Evolutionary conservation across 2,329 filamentous ascomycete species (phyloP).

Genomic region (Fusarium proliferatum): DNA sequence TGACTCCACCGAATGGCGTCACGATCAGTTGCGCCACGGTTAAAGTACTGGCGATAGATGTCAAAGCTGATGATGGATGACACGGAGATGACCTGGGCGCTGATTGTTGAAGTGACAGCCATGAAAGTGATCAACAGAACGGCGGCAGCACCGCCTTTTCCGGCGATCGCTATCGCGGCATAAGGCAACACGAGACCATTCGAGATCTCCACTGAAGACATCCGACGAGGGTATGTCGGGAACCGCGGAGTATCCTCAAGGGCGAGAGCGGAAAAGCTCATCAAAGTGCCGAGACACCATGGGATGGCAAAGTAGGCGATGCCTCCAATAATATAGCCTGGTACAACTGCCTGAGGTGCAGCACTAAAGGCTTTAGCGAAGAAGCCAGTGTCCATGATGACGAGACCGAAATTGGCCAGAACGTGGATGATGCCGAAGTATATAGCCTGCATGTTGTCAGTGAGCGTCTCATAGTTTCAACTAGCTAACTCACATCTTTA

Average conservation of each 20-base stretch:
- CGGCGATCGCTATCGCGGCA: constrained; percentile 75
- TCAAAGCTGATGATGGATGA: constrained; percentile 66
- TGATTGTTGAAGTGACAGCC: constrained; percentile 73
- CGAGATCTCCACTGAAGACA: constrained; percentile 70
- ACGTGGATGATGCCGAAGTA: constrained; percentile 62
- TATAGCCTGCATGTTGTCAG: constrained; percentile 51
- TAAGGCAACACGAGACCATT: constrained; percentile 77
- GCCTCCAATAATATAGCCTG: constrained; percentile 64
- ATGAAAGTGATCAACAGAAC: constrained; percentile 78
- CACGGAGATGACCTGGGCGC: constrained; percentile 64
- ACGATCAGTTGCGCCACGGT: constrained; percentile 56
- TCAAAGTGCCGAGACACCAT: constrained; percentile 63
- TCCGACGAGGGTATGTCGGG: constrained; percentile 65
- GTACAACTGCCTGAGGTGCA: constrained; percentile 58
- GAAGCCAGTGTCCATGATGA: constrained; percentile 66
- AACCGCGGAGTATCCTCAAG: constrained; percentile 61
- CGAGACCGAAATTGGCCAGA: constrained; percentile 62
- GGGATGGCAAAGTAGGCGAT: constrained; percentile 66
- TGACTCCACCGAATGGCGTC: constrained; percentile 65
- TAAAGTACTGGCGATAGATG: constrained; percentile 63
- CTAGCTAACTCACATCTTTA: constrained; percentile 52
- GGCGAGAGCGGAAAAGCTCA: constrained; percentile 59
- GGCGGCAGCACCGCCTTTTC: constrained; percentile 75
- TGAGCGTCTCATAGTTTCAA: rapidly evolving
- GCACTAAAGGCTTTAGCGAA: constrained; percentile 65